Evolutionary conservation across 2,329 filamentous ascomycete species (phyloP), one percentile per base, ranked within the genome.

Genomic region (Xylaria sp.): DNA sequence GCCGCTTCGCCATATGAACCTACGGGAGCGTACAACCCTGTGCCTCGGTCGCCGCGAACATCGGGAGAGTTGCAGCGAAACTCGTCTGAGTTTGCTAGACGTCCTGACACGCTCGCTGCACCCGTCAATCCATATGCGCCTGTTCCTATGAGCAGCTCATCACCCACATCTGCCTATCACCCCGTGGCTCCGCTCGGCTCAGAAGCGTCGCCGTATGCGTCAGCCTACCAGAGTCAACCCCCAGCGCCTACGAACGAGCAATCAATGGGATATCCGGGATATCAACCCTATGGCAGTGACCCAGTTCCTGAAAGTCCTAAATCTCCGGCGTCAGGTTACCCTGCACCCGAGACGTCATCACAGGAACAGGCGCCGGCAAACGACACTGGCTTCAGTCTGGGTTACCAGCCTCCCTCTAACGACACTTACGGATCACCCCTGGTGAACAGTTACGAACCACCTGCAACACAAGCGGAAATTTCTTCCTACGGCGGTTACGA

Each of bases 391-490:
- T 69, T 50, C 13, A 67, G 47, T 51, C 67, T 53, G 58, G 68
- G 57, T 3, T 81, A 81, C 59, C 78, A 82, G 55, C 74, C 79
- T 11, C 71, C 76, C 0, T 76, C 77, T 2, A 82, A 81, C 57
- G 80, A 80, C 2, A 79, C 80, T 4, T 85, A 82, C 61, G 79
- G 81, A 62, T 76, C 83, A 11, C 77, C 78, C 1, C 71, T 77
- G 1, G 70, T 75, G 59, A 70, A 65, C 54, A 67, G 69, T 2
- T 72, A 71, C 13, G 72, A 73, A 59, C 65, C 54, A 68, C 71
- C 64, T 67, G 66, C 46, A 64, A 63, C 56, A 52, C 66, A 63
- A 62, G 66, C 58, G 58, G 67, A 63, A 74, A 16, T 16, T 16
- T 75, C 51, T 19, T 71, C 65, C 49, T 68, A 59, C 66, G 74